Base-by-base conservation (phyloP, 345 rosid species). In the Tarenaya hassleriana region DNA sequence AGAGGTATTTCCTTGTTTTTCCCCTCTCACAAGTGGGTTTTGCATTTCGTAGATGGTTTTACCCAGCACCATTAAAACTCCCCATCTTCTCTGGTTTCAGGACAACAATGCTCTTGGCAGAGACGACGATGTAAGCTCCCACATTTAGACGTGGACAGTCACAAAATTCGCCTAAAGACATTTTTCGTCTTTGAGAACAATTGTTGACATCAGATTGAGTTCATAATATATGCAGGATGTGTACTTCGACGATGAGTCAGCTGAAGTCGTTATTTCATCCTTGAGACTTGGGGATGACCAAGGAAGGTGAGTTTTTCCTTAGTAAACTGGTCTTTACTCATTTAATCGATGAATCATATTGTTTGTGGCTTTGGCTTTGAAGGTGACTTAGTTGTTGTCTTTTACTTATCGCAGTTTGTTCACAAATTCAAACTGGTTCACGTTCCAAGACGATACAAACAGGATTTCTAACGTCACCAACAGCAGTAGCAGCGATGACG, bases 391-490 rank as follows among this genome's bases (percentile, higher is more conserved):
- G n/a, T n/a, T n/a, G n/a, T n/a, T n/a, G n/a, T n/a, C n/a, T n/a
- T n/a, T n/a, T n/a, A n/a, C n/a, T n/a, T n/a, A n/a, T n/a, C n/a
- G 79, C 77, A 88, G 87, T 67, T 74, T 88, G 34, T 91, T 94
- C 75, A 86, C 95, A 60, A 86, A 86, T 62, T 85, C 99, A 50
- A 71, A 94, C 70, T 92, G 99, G 99, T 92, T 92, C 73, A 87
- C 97, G 10, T 94, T 81, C 73, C 88, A 85, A 81, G 95, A 88
- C 9, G 84, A 88, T 11, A 78, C 82, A 62, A 78, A 92, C 27
- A 83, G 74, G 47, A 68, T 66, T 64, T 63, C 75, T 49, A 78
- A 71, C 58, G 70, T 66, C 33, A 85, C 86, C 62, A 81, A 85
- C 66, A 76, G 74, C 70, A 75, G 89, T 67, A 75, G 90, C 69